Conservation (phyloP, 2,329 filamentous ascomycete genomes). For the Stagonosporopsis rhizophila region DNA sequence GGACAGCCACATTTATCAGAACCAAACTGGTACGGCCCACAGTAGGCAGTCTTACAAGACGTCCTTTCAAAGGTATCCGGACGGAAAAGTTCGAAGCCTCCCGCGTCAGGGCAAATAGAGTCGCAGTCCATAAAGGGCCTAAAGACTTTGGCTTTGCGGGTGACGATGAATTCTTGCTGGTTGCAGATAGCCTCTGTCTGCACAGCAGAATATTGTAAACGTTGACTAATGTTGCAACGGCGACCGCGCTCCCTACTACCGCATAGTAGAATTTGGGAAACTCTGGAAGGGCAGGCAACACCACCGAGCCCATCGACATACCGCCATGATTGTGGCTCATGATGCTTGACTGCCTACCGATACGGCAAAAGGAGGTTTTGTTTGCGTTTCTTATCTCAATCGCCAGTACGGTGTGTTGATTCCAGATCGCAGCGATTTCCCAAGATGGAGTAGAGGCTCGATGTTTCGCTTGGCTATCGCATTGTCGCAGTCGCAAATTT, state of each 20-base stretch:
- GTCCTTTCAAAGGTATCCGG: slow-evolving; percentile 43
- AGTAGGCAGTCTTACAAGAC: slow-evolving; percentile 50
- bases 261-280: slow-evolving; percentile 63
- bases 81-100: slow-evolving; percentile 60
- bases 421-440: slow-evolving; percentile 4
- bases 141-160: slow-evolving; percentile 63
- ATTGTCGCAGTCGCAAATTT: background rate
- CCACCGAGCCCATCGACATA: slow-evolving; percentile 44
- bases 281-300: slow-evolving; percentile 54
- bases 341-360: slow-evolving; percentile 15
- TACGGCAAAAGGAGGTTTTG: slow-evolving; percentile 18
- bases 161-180: slow-evolving; percentile 46
- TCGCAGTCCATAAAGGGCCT: slow-evolving; percentile 58
- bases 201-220: slow-evolving; percentile 57
- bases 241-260: slow-evolving; percentile 56
- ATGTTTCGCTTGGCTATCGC: slow-evolving; percentile 13
- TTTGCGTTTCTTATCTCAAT: slow-evolving; percentile 6
- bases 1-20: slow-evolving; percentile 56
- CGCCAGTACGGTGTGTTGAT: slow-evolving; percentile 4
- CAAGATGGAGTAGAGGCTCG: background rate
- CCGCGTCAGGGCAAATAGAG: slow-evolving; percentile 60
- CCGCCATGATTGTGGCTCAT: slow-evolving; percentile 34
- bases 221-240: slow-evolving; percentile 54
- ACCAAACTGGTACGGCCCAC: slow-evolving; percentile 51
- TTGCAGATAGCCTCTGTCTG: slow-evolving; percentile 59